These are phyloP conservation scores for Pleurostoma richardsiae DNA, from an alignment of 2,329 filamentous ascomycete genomes.

Conservation along the genomic window DNA sequence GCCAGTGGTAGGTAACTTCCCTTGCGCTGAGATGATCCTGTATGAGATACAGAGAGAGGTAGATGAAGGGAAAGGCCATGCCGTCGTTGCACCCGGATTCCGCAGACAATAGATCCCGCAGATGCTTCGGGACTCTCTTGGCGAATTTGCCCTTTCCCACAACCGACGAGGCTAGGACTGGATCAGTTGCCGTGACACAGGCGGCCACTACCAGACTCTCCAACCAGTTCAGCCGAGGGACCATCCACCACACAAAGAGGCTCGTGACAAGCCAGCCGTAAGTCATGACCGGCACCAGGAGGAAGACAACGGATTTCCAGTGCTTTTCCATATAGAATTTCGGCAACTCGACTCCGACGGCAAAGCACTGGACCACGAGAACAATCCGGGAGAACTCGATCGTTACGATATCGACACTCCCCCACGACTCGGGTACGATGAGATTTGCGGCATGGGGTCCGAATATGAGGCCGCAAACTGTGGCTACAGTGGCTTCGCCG, in stretches of 20 bases:
- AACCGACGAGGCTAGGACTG: slow-evolving; percentile 92
- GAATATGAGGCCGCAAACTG: slow-evolving; percentile 82
- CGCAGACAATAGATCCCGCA: slow-evolving; percentile 89
- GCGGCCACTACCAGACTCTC: slow-evolving; percentile 83
- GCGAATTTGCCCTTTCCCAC: slow-evolving; percentile 99
- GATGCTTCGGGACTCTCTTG: slow-evolving; percentile 93
- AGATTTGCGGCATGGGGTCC: slow-evolving; percentile 79
- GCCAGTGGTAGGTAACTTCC: slow-evolving; percentile 76
- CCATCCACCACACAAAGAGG: slow-evolving; percentile 91
- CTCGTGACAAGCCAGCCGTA: slow-evolving; percentile 92
- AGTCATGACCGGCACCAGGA: slow-evolving; percentile 95
- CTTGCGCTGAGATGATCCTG: slow-evolving; percentile 66
- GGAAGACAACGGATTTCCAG: slow-evolving; percentile 85
- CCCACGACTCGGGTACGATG: slow-evolving; percentile 73
- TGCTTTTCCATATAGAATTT: slow-evolving; percentile 97
- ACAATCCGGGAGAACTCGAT: slow-evolving; percentile 87
- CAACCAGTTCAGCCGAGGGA: slow-evolving; percentile 75
- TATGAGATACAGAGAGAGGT: slow-evolving; percentile 85
- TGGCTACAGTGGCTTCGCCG: slow-evolving; percentile 93
- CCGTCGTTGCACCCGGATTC: slow-evolving; percentile 99
- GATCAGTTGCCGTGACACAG: slow-evolving; percentile 95
- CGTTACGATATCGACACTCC: slow-evolving; percentile 79
- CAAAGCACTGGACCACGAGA: slow-evolving; percentile 87
- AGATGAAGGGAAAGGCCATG: slow-evolving; percentile 98
- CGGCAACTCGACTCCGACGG: slow-evolving; percentile 84